phyloP scores from a whole-genome alignment of 1,284 basidiomycete species.

The Mrakiaceae sp. region DNA sequence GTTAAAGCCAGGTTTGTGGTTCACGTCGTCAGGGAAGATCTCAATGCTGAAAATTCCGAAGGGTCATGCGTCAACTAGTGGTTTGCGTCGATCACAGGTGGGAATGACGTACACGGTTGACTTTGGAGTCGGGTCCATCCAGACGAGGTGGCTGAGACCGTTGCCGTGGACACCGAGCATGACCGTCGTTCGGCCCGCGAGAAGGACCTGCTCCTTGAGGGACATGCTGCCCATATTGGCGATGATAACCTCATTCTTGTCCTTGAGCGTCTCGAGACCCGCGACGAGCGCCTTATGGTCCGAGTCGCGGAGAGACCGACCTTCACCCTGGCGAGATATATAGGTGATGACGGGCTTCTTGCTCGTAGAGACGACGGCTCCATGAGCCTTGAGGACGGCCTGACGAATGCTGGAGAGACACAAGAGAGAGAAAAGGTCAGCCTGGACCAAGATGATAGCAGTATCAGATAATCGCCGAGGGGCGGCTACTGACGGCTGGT shows the following conservation, averaged over 20 bases:
- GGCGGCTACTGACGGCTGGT: constrained; percentile 43
- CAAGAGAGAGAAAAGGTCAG: not conserved
- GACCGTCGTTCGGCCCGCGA: constrained; percentile 72
- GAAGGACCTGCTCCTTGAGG: constrained; percentile 59
- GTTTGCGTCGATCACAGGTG: not conserved
- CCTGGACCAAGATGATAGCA: constrained; percentile 45
- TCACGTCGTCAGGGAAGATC: too few species aligned
- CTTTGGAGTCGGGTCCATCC: constrained; percentile 56
- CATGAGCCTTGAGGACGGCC: not conserved
- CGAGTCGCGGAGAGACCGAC: constrained; percentile 42
- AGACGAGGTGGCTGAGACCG: constrained; percentile 58
- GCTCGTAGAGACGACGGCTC: not conserved
- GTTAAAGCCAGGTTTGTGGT: too few species aligned
- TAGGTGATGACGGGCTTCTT: constrained; percentile 61
- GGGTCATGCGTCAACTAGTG: not conserved
- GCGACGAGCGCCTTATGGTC: constrained; percentile 36
- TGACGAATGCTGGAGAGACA: not conserved
- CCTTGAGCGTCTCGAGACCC: constrained; percentile 47
- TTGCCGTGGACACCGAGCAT: constrained; percentile 66
- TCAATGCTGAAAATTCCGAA: too few species aligned
- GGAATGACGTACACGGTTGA: constrained; percentile 51
- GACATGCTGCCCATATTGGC: constrained; percentile 1
- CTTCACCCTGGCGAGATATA: constrained; percentile 74
- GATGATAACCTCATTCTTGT: constrained; percentile 39
- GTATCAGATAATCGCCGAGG: constrained; percentile 47